Evolutionary conservation across 495 filamentous ascomycete species (phyloP).

Genomic region (Monascus purpureus): DNA sequence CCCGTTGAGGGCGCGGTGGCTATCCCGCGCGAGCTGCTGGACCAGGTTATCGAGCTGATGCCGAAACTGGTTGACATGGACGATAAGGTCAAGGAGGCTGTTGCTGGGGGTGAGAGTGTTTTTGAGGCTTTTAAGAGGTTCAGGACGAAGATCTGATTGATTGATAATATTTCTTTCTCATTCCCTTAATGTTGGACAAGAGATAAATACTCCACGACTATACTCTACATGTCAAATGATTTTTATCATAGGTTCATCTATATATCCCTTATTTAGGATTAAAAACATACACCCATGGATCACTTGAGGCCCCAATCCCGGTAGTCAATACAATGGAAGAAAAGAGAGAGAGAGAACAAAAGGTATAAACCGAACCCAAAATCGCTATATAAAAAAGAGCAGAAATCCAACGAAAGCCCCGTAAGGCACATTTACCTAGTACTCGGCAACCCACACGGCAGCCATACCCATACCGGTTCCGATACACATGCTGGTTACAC

Average conservation of each 20-base stretch:
- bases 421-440: no score
- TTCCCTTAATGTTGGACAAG: not conserved
- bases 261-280: not conserved
- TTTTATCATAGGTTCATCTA: no score
- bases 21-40: conserved; percentile 40
- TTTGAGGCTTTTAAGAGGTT: conserved; percentile 42
- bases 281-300: no score
- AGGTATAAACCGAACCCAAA: no score
- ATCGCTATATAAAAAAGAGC: no score
- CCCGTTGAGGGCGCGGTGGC: conserved; percentile 45
- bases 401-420: no score
- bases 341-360: conserved; percentile 3
- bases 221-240: no score
- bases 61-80: conserved; percentile 45
- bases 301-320: not conserved
- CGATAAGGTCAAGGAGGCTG: conserved; percentile 44
- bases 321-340: conserved; percentile 15
- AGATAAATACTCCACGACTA: no score
- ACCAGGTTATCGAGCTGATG: conserved; percentile 36
- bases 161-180: not conserved
- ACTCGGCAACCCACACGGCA: conserved; percentile 84
- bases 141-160: conserved; percentile 8
- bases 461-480: conserved; percentile 98
- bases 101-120: conserved; percentile 39
- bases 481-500: conserved; percentile 92